Evolutionary conservation across 257 asterid genomes (phyloP).

Genomic region (Mitragyna speciosa): DNA sequence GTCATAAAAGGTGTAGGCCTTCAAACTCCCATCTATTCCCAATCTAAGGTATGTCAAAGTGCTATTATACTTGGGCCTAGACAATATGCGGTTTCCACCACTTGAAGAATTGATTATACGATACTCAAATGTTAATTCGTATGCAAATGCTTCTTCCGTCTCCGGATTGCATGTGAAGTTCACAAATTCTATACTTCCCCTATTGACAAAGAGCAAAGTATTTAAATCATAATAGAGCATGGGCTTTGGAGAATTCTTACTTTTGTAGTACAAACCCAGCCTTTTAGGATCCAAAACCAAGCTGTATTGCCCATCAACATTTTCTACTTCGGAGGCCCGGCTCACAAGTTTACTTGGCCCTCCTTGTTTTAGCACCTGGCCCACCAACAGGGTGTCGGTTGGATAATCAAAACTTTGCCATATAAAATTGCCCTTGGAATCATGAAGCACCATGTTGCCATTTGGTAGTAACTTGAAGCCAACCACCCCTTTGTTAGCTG

Average conservation of each 20-base stretch:
- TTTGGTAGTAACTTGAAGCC: conserved; percentile 28
- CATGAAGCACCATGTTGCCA: conserved; percentile 36
- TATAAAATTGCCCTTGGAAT: conserved; percentile 14
- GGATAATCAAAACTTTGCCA: conserved; percentile 45
- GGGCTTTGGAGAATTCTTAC: conserved; percentile 19
- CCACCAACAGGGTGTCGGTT: conserved; percentile 32
- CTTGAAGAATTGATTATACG: background rate
- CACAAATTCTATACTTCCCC: background rate
- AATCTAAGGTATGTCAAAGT: background rate
- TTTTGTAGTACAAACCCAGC: conserved; percentile 29
- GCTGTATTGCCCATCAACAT: conserved; percentile 27
- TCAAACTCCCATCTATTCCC: background rate
- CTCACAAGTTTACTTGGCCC: conserved; percentile 30
- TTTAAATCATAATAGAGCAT: background rate
- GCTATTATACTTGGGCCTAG: conserved; percentile 4
- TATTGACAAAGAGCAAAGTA: too few species aligned
- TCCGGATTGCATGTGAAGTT: background rate
- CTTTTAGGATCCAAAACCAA: conserved; percentile 25
- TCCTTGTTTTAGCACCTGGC: conserved; percentile 17
- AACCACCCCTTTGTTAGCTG: conserved; percentile 29
- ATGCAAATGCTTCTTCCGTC: background rate
- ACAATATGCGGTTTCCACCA: background rate
- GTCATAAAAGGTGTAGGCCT: conserved; percentile 6
- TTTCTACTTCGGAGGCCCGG: conserved; percentile 17
- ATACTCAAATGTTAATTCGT: background rate